These are phyloP conservation scores for Fistulinella staudtii DNA, from an alignment of 1,284 basidiomycete genomes.

Conservation along the genomic window DNA sequence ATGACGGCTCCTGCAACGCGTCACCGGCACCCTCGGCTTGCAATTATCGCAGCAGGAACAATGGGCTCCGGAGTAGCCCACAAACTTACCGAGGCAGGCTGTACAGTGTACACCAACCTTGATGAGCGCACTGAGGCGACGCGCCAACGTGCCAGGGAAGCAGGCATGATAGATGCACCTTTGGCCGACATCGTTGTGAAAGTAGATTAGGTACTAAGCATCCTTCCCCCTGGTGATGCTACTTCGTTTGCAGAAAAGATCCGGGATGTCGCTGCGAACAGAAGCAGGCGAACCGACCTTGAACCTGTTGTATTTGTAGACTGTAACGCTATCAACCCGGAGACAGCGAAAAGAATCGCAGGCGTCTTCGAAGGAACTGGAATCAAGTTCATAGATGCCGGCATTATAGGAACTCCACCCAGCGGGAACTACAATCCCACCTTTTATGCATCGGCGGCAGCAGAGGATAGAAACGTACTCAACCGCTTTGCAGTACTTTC, in stretches of 20 bases:
- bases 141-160: conserved; percentile 44
- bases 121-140: conserved; percentile 49
- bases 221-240: conserved; percentile 55
- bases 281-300: conserved; percentile 7
- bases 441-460: conserved; percentile 49
- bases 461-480: conserved; percentile 36
- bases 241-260: conserved; percentile 45
- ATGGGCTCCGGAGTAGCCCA: conserved; percentile 46
- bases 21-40: conserved; percentile 20
- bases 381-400: conserved; percentile 52
- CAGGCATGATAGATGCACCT: conserved; percentile 49
- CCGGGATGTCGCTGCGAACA: conserved; percentile 23
- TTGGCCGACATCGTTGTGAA: conserved; percentile 42
- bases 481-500: conserved; percentile 41
- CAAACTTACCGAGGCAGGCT: conserved; percentile 39
- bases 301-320: conserved; percentile 45
- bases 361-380: conserved; percentile 39
- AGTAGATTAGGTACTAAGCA: conserved; percentile 50
- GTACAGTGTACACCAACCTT: conserved; percentile 49
- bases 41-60: conserved; percentile 31
- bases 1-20: conserved; percentile 11
- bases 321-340: conserved; percentile 56
- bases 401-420: conserved; percentile 57
- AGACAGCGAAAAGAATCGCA: conserved; percentile 47
- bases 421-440: conserved; percentile 46